Evolutionary conservation across 1,139 yeast genomes (phyloP).

Genomic region (Kluyveromyces sp.): DNA sequence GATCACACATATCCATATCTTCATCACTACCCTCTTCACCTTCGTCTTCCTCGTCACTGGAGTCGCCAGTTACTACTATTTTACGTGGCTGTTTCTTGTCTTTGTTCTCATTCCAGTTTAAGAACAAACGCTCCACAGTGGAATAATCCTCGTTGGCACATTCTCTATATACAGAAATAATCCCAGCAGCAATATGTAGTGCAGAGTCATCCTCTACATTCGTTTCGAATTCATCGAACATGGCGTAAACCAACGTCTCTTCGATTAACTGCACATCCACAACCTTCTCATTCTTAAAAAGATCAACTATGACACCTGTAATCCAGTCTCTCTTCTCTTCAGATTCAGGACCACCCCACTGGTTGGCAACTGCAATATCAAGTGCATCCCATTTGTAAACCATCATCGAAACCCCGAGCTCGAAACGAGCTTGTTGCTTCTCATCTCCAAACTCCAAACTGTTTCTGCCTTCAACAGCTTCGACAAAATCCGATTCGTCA

Average conservation of each 20-base stretch:
- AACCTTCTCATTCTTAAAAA: constrained; percentile 51
- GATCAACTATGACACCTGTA: constrained; percentile 71
- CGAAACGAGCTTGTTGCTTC: constrained; percentile 74
- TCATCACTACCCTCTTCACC: constrained; percentile 40
- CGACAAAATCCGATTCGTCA: constrained; percentile 32
- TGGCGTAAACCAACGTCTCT: constrained; percentile 76
- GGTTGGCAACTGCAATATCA: constrained; percentile 84
- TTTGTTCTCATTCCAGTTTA: constrained; percentile 50
- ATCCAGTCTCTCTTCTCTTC: constrained; percentile 94
- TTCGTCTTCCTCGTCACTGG: constrained; percentile 33
- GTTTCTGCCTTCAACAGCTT: constrained; percentile 31
- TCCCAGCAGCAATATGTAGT: constrained; percentile 57
- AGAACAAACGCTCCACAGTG: constrained; percentile 52
- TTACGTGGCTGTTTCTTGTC: constrained; percentile 28
- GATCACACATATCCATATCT: constrained; percentile 29
- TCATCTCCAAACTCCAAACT: constrained; percentile 50
- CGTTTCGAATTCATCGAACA: constrained; percentile 92
- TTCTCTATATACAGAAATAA: constrained; percentile 60
- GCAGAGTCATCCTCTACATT: constrained; percentile 87
- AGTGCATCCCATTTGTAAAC: constrained; percentile 84
- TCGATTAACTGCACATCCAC: constrained; percentile 78
- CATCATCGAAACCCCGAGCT: constrained; percentile 89
- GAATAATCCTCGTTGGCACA: constrained; percentile 47
- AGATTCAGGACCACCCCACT: constrained; percentile 94
- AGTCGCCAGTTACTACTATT: constrained; percentile 33